phyloP scores from a whole-genome alignment of 495 filamentous ascomycete species.

The Umbilicaria muhlenbergii region DNA sequence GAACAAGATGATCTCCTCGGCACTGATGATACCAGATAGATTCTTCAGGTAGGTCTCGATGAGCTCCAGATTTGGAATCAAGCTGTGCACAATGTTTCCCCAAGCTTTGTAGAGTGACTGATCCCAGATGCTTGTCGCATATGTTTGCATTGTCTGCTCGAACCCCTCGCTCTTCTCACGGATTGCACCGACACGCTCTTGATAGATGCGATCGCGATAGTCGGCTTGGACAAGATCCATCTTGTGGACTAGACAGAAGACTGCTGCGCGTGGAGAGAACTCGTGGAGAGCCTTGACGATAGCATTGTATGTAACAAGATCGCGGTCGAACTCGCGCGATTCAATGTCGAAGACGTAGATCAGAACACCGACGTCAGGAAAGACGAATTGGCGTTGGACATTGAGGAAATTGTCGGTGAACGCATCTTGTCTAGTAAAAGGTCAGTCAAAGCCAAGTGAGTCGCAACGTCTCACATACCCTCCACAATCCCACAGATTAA shows the following conservation, averaged over 20 bases:
- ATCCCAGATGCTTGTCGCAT: conserved; percentile 95
- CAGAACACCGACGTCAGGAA: conserved; percentile 86
- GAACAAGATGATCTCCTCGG: conserved; percentile 88
- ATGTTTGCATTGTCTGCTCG: conserved; percentile 41
- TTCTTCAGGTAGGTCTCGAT: conserved; percentile 72
- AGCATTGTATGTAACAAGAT: conserved; percentile 73
- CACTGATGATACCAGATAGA: conserved; percentile 69
- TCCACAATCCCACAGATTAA: conserved; percentile 98
- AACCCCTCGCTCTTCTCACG: conserved; percentile 60
- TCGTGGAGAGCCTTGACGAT: conserved; percentile 76
- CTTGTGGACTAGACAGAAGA: conserved; percentile 94
- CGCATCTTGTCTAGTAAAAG: conserved; percentile 62
- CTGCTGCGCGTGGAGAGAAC: conserved; percentile 65
- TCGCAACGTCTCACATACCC: conserved; percentile 36
- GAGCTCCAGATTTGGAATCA: conserved; percentile 82
- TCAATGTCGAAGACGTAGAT: conserved; percentile 99
- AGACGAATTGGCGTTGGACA: conserved; percentile 87
- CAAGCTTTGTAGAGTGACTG: conserved; percentile 96
- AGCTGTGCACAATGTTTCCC: conserved; percentile 90
- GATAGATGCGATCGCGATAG: conserved; percentile 63
- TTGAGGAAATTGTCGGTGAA: conserved; percentile 97
- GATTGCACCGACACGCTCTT: conserved; percentile 59
- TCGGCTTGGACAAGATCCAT: conserved; percentile 89
- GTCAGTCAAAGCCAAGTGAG: neutral
- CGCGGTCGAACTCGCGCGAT: conserved; percentile 79